A percentile compares a stretch with the other conserved stretches of the same genome.
Conservation (phyloP, 2,329 filamentous ascomycete genomes). For the Chlorencoelia australis region DNA sequence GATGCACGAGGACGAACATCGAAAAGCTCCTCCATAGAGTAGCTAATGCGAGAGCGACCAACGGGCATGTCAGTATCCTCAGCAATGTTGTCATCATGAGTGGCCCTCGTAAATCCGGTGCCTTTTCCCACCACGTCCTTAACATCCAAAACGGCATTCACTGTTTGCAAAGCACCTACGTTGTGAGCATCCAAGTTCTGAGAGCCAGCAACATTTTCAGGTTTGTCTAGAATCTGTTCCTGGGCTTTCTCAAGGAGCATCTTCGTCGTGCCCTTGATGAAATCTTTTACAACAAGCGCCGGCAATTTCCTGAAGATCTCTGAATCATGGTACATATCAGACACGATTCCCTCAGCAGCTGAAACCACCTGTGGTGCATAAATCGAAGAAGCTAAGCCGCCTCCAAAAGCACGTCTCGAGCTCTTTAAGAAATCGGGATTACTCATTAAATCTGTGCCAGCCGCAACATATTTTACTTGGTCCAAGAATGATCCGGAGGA, state of each 20-base stretch:
- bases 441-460: conserved; percentile 1
- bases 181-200: neutral
- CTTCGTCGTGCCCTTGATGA: conserved; percentile 3
- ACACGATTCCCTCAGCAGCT: conserved; percentile 3
- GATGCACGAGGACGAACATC: too few species aligned
- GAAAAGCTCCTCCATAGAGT: neutral
- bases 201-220: neutral
- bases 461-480: conserved; percentile 3
- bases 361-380: conserved; percentile 1
- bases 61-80: neutral
- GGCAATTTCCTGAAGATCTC: conserved; percentile 2
- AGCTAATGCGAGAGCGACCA: neutral
- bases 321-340: conserved; percentile 1
- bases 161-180: neutral
- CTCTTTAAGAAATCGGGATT: conserved; percentile 5
- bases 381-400: conserved; percentile 6
- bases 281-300: neutral
- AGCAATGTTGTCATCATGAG: neutral
- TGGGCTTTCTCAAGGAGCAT: conserved; percentile 6
- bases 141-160: neutral
- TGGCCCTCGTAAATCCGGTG: too few species aligned
- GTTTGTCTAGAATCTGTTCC: neutral
- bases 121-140: too few species aligned
- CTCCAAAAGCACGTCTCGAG: conserved; percentile 5
- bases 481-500: conserved; percentile 6